phyloP scores from a whole-genome alignment of 345 rosid species.

The Mangifera indica region DNA sequence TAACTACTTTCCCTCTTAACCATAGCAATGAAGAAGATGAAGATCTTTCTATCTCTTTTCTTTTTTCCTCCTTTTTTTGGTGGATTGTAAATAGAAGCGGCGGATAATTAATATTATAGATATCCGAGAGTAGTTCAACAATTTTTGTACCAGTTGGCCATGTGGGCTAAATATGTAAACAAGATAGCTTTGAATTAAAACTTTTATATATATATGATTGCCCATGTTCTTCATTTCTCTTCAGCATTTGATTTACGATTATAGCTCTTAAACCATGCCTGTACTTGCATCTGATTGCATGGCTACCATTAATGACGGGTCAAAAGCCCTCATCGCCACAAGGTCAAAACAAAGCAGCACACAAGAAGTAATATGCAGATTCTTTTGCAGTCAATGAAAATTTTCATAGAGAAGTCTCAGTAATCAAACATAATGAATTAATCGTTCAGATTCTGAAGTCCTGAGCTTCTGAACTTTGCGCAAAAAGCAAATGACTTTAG shows the following conservation, averaged over 20 bases:
- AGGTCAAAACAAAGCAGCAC: no score
- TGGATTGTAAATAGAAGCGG: constrained; percentile 41
- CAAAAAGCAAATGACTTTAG: no score
- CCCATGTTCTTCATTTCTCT: not conserved
- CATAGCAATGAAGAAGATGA: not conserved
- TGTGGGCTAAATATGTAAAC: constrained; percentile 23
- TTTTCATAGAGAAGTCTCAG: no score
- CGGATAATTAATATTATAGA: not conserved
- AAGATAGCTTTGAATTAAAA: constrained; percentile 10
- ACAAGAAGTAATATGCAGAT: not conserved
- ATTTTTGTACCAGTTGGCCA: constrained; percentile 27
- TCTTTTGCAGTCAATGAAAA: not conserved
- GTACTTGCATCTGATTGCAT: no score
- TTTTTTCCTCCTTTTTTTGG: constrained; percentile 7
- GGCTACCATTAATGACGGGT: no score
- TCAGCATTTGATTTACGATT: no score
- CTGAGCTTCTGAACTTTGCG: no score
- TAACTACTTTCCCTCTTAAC: constrained; percentile 16
- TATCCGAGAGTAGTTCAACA: constrained; percentile 8
- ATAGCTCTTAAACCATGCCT: no score
- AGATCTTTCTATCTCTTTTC: not conserved
- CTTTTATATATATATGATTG: constrained; percentile 4
- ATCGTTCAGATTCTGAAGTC: no score
- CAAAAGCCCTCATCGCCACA: not conserved
- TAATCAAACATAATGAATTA: no score